Evolutionary conservation across 371 early-diverging fungal species (phyloP).

Genomic region (Mortierella sp.): DNA sequence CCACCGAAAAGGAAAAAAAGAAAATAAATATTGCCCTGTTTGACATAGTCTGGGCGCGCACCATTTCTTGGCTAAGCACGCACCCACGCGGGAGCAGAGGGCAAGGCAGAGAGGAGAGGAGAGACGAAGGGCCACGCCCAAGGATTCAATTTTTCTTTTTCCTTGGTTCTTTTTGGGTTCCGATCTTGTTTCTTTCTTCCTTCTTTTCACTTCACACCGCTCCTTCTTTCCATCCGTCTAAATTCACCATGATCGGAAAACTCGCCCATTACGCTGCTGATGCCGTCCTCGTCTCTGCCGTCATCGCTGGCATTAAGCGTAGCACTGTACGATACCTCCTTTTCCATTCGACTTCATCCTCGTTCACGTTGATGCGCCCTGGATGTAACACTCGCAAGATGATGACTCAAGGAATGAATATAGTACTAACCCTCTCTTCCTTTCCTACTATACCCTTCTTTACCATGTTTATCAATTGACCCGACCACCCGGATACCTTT

Average conservation of each 20-base stretch:
- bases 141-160: neutral
- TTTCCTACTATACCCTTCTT: conserved; percentile 4
- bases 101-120: neutral
- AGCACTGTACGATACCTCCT: conserved; percentile 65
- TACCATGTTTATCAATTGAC: neutral
- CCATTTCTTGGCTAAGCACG: conserved; percentile 2
- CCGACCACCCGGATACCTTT: neutral
- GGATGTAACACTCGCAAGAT: neutral
- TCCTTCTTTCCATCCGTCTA: neutral
- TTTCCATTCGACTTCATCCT: neutral
- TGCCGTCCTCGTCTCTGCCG: conserved; percentile 79
- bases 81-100: neutral
- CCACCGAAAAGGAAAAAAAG: conserved; percentile 11
- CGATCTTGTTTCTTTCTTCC: conserved; percentile 1
- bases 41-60: neutral
- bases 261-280: conserved; percentile 79
- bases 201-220: neutral
- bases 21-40: neutral
- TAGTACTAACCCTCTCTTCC: neutral
- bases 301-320: conserved; percentile 82
- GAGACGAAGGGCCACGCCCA: neutral
- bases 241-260: conserved; percentile 63
- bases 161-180: neutral
- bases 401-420: neutral
- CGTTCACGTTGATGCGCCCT: neutral